Percentiles rank a stretch among this genome's conserved stretches.
phyloP scores from a whole-genome alignment of 73 alveolate species.

The Paramecium bursaria region DNA sequence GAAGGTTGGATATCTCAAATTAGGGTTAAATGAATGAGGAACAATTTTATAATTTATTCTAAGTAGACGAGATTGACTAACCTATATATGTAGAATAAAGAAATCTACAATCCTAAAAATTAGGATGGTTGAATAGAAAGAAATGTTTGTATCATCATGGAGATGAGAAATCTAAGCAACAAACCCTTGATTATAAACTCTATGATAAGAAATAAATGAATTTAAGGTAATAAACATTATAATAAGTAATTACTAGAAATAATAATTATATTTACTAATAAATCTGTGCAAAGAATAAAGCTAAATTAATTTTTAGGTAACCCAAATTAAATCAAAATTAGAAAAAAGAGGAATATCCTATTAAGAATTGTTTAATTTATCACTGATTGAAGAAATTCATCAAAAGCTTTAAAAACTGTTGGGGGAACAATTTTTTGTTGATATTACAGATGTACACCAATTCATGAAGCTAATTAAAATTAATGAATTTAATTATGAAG shows the following conservation, averaged over 20 bases:
- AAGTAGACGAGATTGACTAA: not conserved
- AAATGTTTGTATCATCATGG: conserved; percentile 25
- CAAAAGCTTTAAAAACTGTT: not conserved
- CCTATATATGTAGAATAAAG: not conserved
- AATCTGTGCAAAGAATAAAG: conserved; percentile 24
- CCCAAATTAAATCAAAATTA: not conserved
- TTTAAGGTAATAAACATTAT: conserved; percentile 32
- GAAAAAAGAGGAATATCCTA: not conserved
- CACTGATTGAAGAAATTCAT: not conserved
- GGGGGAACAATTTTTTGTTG: conserved; percentile 17
- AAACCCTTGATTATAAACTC: not conserved
- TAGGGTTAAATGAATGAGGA: not conserved
- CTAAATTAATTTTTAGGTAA: not conserved
- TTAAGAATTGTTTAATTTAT: not conserved
- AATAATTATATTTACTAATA: conserved; percentile 15
- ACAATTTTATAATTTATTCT: not conserved
- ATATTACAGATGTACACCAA: conserved; percentile 2
- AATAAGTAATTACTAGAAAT: not conserved
- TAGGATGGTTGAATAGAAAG: conserved; percentile 47
- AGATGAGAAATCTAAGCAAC: not conserved
- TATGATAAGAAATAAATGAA: not conserved
- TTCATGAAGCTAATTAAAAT: not conserved
- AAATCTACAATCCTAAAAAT: conserved; percentile 19
- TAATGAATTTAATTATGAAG: not conserved
- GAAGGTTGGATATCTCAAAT: conserved; percentile 29